Percentiles rank a stretch among this genome's conserved stretches.
Conservation (phyloP, 345 rosid species). For the Heritiera littoralis region DNA sequence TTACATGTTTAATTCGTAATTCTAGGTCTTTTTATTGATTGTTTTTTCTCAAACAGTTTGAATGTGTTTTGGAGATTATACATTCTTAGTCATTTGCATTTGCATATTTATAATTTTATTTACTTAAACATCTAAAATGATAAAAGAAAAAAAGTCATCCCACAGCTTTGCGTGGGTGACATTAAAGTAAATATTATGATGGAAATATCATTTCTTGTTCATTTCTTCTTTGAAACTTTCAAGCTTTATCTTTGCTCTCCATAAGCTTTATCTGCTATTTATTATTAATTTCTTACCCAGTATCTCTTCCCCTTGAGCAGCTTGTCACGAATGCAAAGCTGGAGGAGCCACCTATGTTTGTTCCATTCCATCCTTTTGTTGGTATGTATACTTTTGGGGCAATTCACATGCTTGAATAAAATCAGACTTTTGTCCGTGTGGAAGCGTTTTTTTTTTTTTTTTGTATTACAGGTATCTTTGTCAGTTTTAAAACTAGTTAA, state of each 20-base stretch:
- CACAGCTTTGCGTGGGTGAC: too few relatives aligned
- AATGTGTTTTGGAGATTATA: too few relatives aligned
- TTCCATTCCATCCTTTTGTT: constrained; percentile 56
- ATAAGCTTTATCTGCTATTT: background rate
- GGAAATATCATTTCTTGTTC: background rate
- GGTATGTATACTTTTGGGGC: constrained; percentile 29
- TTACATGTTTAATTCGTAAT: too few relatives aligned
- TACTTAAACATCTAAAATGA: too few relatives aligned
- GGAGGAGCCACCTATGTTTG: constrained; percentile 54
- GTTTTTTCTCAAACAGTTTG: too few relatives aligned
- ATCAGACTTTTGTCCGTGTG: background rate
- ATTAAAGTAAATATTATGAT: too few relatives aligned
- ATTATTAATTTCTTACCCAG: background rate
- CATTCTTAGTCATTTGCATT: too few relatives aligned
- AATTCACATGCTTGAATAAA: background rate
- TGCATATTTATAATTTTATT: too few relatives aligned
- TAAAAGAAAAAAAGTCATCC: too few relatives aligned
- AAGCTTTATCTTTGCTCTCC: background rate
- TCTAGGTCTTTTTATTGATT: too few relatives aligned
- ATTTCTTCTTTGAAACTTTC: background rate
- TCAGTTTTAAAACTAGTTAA: background rate
- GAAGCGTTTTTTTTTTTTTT: too few relatives aligned
- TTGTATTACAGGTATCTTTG: too few relatives aligned
- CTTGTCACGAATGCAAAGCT: constrained; percentile 50
- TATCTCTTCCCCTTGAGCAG: constrained; percentile 37